These are phyloP conservation scores for Lasiosphaeria ovina DNA, from an alignment of 495 filamentous ascomycete genomes.

Conservation along the genomic window DNA sequence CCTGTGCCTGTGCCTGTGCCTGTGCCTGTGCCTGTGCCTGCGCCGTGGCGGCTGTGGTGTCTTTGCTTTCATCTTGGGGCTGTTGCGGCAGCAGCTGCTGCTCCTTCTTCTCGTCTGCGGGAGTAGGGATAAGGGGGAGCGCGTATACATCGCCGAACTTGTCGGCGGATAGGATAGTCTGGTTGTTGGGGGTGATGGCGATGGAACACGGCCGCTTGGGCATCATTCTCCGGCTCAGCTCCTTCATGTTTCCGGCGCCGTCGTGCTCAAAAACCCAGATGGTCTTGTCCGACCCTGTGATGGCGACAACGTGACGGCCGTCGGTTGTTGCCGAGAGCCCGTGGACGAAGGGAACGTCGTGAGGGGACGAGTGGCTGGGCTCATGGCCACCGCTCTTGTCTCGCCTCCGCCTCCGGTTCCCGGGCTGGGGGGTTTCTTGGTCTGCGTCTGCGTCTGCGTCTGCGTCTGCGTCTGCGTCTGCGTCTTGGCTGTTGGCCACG, in stretches of 20 bases:
- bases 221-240: slow-evolving; percentile 76
- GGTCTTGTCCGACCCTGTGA: slow-evolving; percentile 87
- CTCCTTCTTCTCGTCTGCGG: slow-evolving; percentile 15
- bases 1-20: slow-evolving; percentile 2
- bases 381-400: slow-evolving; percentile 13
- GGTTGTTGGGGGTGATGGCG: slow-evolving; percentile 62
- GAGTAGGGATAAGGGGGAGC: slow-evolving; percentile 66
- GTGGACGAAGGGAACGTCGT: slow-evolving; percentile 45
- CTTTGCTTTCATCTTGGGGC: not conserved
- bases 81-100: slow-evolving; percentile 2
- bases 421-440: not conserved
- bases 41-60: slow-evolving; percentile 20
- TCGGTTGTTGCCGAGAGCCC: slow-evolving; percentile 57
- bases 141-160: slow-evolving; percentile 96
- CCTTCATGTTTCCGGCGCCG: slow-evolving; percentile 56
- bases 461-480: not conserved
- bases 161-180: slow-evolving; percentile 75
- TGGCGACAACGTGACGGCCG: slow-evolving; percentile 65
- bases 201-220: slow-evolving; percentile 83
- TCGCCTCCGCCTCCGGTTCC: slow-evolving; percentile 14
- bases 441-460: slow-evolving; percentile 4
- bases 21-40: slow-evolving; percentile 1
- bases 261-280: slow-evolving; percentile 75
- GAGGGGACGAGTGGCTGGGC: slow-evolving; percentile 11
- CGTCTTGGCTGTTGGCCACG: not conserved